Percentiles rank a stretch among this genome's conserved stretches.
phyloP scores from a whole-genome alignment of 345 rosid genomes.

The Raphanus raphanistrum region DNA sequence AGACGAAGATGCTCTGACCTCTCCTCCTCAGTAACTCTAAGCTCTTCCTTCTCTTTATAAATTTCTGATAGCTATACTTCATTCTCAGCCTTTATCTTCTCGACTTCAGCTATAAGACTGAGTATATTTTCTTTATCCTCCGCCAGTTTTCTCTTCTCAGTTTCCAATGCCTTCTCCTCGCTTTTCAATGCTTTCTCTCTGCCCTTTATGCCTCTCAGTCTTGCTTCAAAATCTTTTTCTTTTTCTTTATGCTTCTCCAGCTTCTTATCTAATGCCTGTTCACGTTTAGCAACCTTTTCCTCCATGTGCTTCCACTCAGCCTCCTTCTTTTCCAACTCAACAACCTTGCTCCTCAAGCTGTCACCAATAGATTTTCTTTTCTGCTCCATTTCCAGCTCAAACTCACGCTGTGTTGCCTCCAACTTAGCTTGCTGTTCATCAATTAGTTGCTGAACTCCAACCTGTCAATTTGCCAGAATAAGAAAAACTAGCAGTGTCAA shows the following conservation, averaged over 20 bases:
- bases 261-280: constrained; percentile 71
- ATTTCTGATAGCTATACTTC: constrained; percentile 64
- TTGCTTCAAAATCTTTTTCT: constrained; percentile 63
- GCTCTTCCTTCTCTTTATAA: constrained; percentile 55
- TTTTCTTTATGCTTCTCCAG: constrained; percentile 73
- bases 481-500: constrained; percentile 21
- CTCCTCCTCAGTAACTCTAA: constrained; percentile 77
- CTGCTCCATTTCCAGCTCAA: constrained; percentile 75
- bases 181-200: constrained; percentile 64
- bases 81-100: constrained; percentile 61
- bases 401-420: constrained; percentile 65
- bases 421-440: constrained; percentile 75
- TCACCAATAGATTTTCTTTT: constrained; percentile 75
- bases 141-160: constrained; percentile 51
- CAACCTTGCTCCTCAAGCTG: constrained; percentile 62
- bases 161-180: constrained; percentile 68
- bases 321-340: constrained; percentile 76
- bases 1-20: constrained; percentile 64
- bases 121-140: constrained; percentile 60
- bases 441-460: constrained; percentile 69
- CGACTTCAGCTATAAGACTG: constrained; percentile 60
- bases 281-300: constrained; percentile 78
- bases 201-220: constrained; percentile 61
- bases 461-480: constrained; percentile 43
- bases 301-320: constrained; percentile 78